phyloP scores from a whole-genome alignment of 768 basidiomycete genomes.

The Chalciporus sphaerocephalus region DNA sequence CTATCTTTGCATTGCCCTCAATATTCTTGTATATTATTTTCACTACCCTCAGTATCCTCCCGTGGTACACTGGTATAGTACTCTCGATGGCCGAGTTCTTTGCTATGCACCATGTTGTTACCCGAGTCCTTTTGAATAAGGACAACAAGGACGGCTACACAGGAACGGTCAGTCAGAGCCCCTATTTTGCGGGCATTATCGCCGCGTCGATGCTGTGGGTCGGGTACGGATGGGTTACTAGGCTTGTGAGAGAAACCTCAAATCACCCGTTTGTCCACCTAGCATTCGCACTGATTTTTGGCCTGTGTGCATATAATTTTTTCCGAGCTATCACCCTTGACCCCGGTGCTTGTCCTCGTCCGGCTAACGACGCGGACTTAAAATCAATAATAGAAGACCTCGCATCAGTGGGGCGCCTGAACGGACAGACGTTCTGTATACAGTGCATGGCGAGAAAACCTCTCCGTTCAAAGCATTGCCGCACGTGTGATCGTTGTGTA shows the following conservation, averaged over 20 bases:
- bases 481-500: constrained; percentile 84
- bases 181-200: constrained; percentile 93
- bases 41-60: constrained; percentile 73
- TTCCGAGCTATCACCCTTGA: constrained; percentile 87
- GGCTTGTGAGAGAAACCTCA: constrained; percentile 59
- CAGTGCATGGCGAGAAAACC: constrained; percentile 94
- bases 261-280: constrained; percentile 73
- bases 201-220: constrained; percentile 84
- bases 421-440: constrained; percentile 96
- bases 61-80: constrained; percentile 86
- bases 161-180: constrained; percentile 79
- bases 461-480: constrained; percentile 91
- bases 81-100: constrained; percentile 85
- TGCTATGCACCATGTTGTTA: constrained; percentile 91
- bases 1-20: constrained; percentile 74
- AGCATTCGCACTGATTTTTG: constrained; percentile 64
- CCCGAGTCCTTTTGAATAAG: constrained; percentile 80
- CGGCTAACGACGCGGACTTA: constrained; percentile 77
- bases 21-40: constrained; percentile 82
- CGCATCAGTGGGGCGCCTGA: constrained; percentile 80
- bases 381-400: constrained; percentile 89
- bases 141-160: constrained; percentile 76
- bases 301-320: constrained; percentile 83
- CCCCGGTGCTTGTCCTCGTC: constrained; percentile 81
- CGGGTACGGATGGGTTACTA: constrained; percentile 72